Evolutionary conservation across 768 basidiomycete genomes (phyloP), one percentile per base, ranked within the genome.

Genomic region (Pleurotus ostreatus): DNA sequence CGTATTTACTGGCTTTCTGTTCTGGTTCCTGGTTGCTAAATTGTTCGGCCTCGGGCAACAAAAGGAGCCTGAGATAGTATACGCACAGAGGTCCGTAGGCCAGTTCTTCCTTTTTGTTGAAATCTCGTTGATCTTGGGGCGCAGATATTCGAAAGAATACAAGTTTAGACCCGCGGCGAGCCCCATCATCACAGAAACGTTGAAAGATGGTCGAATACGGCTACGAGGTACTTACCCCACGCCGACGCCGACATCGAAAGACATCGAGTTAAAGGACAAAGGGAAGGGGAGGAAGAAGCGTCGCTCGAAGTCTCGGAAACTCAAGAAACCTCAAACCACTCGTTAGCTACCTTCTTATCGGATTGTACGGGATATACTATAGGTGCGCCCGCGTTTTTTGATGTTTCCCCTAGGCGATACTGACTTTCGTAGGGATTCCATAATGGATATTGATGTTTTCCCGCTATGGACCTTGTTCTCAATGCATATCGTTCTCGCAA

Each of bases 91-190:
- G 51, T 53, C 8, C 34, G 51, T n/a, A 41, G 1, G 23, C 6
- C 9, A 20, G n/a, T 2, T 12, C 16, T 30, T 43, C 44, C 26
- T 11, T 15, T 40, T 20, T 2, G 20, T 20, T 16, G 39, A 3
- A 16, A 37, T 15, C 52, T 23, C 43, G 18, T 53, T 38, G n/a
- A 45, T 22, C 6, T 12, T 18, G 16, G 22, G 9, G 9, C 48
- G 9, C 55, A 94, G 92, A 59, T 94, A 94, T 65, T 92, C 89
- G 12, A 85, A 88, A 59, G 86, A 92, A 62, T 81, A 80, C 74
- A 91, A 86, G 68, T 93, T 80, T 66, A 76, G 92, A 20, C 92
- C 92, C 0, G 92, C 92, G 5, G 90, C 92, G 5, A 92, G 89
- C 57, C 91, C 92, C 8, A 74, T 94, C 43, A 79, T 94, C 60